Conservation (phyloP, 2,329 filamentous ascomycete species). For the Aureobasidium sp. region DNA sequence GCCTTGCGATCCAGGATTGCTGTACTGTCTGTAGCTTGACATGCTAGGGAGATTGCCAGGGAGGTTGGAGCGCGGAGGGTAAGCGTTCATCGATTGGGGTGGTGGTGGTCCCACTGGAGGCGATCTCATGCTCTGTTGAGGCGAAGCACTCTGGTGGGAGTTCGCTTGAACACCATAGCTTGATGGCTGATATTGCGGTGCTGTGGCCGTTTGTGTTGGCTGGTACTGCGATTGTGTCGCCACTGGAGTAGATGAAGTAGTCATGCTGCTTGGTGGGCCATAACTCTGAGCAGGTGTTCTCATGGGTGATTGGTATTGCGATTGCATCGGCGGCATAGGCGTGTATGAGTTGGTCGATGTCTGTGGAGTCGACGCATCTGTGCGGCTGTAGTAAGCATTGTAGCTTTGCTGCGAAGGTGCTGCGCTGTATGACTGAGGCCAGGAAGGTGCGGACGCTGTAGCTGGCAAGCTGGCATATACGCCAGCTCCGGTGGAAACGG, state of each 20-base stretch:
- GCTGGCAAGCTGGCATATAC: slow-evolving; percentile 23
- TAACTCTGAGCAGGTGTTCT: slow-evolving; percentile 8
- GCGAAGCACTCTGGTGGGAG: slow-evolving; percentile 5
- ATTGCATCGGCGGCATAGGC: slow-evolving; percentile 7
- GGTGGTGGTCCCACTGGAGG: not conserved
- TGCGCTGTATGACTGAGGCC: slow-evolving; percentile 1
- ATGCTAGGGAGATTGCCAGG: not conserved
- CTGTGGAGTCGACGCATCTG: slow-evolving; percentile 17
- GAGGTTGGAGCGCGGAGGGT: not conserved
- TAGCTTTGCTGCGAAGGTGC: slow-evolving; percentile 21
- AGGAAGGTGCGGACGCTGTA: slow-evolving; percentile 20
- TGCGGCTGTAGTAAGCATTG: slow-evolving; percentile 20
- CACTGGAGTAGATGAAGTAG: slow-evolving; percentile 1
- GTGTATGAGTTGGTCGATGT: slow-evolving; percentile 13
- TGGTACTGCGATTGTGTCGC: slow-evolving; percentile 3
- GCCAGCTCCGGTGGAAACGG: slow-evolving; percentile 17
- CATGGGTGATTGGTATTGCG: slow-evolving; percentile 8
- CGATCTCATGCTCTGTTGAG: slow-evolving; percentile 8
- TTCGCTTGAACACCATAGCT: slow-evolving; percentile 4
- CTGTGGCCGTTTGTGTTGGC: not conserved
- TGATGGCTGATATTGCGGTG: slow-evolving; percentile 6
- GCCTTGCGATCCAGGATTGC: not conserved
- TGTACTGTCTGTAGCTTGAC: slow-evolving; percentile 5
- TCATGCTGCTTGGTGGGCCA: slow-evolving; percentile 1
- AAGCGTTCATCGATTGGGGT: not conserved